phyloP scores from a whole-genome alignment of 2,329 filamentous ascomycete species.

The Colletotrichum orbiculare region DNA sequence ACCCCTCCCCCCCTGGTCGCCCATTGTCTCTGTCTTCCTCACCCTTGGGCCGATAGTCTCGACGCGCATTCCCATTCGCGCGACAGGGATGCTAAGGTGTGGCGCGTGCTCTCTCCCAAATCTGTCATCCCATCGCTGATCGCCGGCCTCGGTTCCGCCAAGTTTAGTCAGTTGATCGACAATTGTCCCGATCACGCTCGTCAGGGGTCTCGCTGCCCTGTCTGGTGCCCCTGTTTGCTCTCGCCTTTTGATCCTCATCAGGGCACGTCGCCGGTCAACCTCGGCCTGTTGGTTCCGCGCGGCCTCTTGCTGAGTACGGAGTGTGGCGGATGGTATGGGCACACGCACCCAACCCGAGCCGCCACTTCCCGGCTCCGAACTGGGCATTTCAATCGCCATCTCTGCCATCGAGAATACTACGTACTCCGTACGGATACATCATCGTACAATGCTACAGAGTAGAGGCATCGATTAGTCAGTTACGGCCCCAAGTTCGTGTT shows the following conservation, averaged over 20 bases:
- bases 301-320: no score
- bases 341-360: conserved; percentile 16
- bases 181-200: conserved; percentile 26
- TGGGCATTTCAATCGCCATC: conserved; percentile 1
- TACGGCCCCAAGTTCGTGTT: conserved; percentile 9
- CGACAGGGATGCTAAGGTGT: conserved; percentile 25
- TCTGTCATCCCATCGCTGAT: conserved; percentile 37
- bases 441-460: no score
- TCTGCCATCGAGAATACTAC: no score
- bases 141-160: conserved; percentile 28
- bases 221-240: conserved; percentile 20
- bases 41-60: background rate
- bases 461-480: conserved; percentile 6
- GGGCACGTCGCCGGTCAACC: background rate
- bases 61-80: conserved; percentile 27
- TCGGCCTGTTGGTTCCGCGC: background rate
- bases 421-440: no score
- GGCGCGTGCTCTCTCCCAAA: conserved; percentile 25
- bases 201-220: conserved; percentile 28
- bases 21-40: background rate
- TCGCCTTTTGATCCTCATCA: conserved; percentile 1
- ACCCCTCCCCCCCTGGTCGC: conserved; percentile 4
- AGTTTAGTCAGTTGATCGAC: conserved; percentile 34
- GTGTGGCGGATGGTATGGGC: background rate
- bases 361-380: conserved; percentile 34